Conservation (phyloP, 176 grass and related monocot species). For the Rhynchospora tenuis region DNA sequence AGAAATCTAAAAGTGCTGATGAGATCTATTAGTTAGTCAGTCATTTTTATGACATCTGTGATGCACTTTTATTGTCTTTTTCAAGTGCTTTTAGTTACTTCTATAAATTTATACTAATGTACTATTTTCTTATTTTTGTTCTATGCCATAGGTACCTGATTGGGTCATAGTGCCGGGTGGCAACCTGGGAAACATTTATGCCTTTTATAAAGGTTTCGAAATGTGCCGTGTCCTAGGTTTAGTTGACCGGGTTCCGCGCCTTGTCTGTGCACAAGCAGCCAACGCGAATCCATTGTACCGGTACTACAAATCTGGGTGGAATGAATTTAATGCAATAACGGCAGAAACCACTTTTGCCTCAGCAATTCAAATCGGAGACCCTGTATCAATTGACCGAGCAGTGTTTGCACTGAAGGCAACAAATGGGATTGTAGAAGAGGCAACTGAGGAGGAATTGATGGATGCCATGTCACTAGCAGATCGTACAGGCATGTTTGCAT, state of each 20-base stretch:
- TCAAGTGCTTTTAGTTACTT: not conserved
- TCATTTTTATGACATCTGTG: not conserved
- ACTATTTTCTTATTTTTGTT: not conserved
- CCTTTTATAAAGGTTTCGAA: conserved; percentile 96
- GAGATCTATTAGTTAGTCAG: too few species aligned
- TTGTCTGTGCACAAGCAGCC: conserved; percentile 81
- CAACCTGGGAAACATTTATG: conserved; percentile 93
- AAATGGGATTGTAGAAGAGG: conserved; percentile 77
- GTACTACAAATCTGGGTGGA: conserved; percentile 85
- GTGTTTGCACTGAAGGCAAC: conserved; percentile 61
- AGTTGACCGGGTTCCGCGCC: conserved; percentile 61
- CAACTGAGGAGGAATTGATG: conserved; percentile 94
- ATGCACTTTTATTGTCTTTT: not conserved
- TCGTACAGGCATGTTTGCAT: conserved; percentile 93
- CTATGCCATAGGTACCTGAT: conserved; percentile 45
- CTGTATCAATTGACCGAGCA: conserved; percentile 63
- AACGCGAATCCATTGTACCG: conserved; percentile 75
- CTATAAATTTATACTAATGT: not conserved
- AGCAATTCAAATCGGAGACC: conserved; percentile 84
- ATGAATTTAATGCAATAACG: conserved; percentile 55
- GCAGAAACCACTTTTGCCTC: conserved; percentile 66
- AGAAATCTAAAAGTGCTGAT: not conserved
- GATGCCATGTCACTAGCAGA: conserved; percentile 90
- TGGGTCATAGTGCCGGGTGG: conserved; percentile 88
- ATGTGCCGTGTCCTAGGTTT: conserved; percentile 83